Conservation (phyloP, 1,284 basidiomycete species). For the Pseudozyma sp. region DNA sequence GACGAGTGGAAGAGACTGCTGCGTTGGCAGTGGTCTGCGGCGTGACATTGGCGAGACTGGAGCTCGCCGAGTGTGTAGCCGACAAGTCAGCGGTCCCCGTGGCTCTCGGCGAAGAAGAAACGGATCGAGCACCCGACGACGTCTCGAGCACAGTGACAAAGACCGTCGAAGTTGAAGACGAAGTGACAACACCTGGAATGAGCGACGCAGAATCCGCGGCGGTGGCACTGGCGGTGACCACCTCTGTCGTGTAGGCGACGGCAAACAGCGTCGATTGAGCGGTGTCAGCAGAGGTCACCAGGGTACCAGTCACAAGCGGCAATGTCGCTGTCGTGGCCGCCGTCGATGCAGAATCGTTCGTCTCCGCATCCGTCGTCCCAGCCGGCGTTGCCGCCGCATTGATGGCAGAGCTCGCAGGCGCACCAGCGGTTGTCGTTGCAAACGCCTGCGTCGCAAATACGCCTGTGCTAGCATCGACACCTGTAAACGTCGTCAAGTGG, state of each 20-base stretch:
- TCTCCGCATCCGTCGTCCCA: neutral
- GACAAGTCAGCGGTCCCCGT: neutral
- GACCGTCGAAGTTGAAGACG: constrained; percentile 1
- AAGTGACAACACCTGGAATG: neutral
- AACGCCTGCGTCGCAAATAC: neutral
- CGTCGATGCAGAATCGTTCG: neutral
- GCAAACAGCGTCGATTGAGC: constrained; percentile 11
- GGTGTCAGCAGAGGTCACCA: neutral
- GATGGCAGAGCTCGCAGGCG: neutral
- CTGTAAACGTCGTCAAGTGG: constrained; percentile 25
- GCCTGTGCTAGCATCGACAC: constrained; percentile 7
- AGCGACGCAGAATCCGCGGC: neutral
- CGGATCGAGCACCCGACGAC: no score
- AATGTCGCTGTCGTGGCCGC: neutral
- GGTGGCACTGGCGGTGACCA: constrained; percentile 5
- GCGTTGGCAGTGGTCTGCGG: neutral
- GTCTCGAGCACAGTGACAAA: constrained; percentile 1
- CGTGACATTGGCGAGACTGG: neutral
- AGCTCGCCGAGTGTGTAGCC: neutral
- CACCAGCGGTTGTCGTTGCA: neutral
- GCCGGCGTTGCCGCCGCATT: constrained; percentile 1
- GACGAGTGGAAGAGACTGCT: neutral
- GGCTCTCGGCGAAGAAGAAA: no score
- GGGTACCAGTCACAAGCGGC: neutral
- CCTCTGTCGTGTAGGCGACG: constrained; percentile 5